Conservation (phyloP, 2,329 filamentous ascomycete genomes). For the Fusarium sacchari region DNA sequence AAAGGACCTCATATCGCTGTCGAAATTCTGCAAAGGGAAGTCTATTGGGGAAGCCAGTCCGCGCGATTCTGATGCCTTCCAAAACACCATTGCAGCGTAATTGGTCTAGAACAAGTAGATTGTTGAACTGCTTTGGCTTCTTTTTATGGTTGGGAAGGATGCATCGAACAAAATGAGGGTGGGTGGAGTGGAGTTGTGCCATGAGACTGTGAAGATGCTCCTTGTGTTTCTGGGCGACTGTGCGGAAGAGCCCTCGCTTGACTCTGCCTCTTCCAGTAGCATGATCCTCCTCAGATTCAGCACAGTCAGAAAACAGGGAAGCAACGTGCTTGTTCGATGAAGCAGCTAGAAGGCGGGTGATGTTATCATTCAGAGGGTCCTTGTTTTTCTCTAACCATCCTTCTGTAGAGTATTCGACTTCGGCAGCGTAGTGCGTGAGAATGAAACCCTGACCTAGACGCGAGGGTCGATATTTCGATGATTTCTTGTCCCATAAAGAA, state of each 20-base stretch:
- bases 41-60: constrained; percentile 95
- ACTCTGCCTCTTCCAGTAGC: constrained; percentile 80
- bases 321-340: constrained; percentile 88
- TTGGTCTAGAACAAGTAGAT: constrained; percentile 93
- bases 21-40: constrained; percentile 93
- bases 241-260: constrained; percentile 97
- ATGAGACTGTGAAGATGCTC: constrained; percentile 98
- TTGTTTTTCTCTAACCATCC: constrained; percentile 99
- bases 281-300: constrained; percentile 78
- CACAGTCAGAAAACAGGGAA: constrained; percentile 86
- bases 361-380: constrained; percentile 95
- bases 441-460: constrained; percentile 92
- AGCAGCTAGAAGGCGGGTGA: constrained; percentile 85
- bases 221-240: constrained; percentile 95
- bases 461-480: constrained; percentile 89
- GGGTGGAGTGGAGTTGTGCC: constrained; percentile 92
- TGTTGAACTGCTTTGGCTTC: constrained; percentile 89
- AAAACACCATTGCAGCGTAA: constrained; percentile 98
- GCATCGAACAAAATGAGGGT: constrained; percentile 97
- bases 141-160: constrained; percentile 99
- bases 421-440: constrained; percentile 95
- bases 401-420: constrained; percentile 95
- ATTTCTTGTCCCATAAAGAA: constrained; percentile 95
- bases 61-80: constrained; percentile 97
- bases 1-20: constrained; percentile 94